These are phyloP conservation scores for Ceratobasidium sp. DNA, from an alignment of 1,284 basidiomycete genomes.

Conservation along the genomic window DNA sequence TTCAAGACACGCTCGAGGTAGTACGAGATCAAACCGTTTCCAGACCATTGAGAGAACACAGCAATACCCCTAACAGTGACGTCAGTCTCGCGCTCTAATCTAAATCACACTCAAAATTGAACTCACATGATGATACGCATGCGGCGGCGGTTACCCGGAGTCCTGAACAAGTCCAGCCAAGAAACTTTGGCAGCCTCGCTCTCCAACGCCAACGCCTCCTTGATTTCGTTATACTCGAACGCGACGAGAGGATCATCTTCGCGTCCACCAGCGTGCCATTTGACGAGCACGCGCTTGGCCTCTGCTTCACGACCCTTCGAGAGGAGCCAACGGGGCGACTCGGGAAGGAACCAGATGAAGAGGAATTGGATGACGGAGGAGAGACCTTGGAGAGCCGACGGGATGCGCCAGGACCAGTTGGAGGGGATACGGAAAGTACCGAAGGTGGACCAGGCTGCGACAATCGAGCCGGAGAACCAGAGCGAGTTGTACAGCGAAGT, in stretches of 20 bases:
- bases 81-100: neutral
- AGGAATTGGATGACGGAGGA: constrained; percentile 55
- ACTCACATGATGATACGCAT: constrained; percentile 53
- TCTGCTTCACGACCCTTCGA: constrained; percentile 50
- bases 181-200: constrained; percentile 50
- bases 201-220: constrained; percentile 57
- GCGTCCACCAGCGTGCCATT: constrained; percentile 49
- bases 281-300: constrained; percentile 48
- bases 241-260: constrained; percentile 57
- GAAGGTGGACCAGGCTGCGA: constrained; percentile 57
- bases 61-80: constrained; percentile 47
- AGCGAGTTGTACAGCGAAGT: constrained; percentile 57
- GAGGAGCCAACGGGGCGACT: constrained; percentile 57
- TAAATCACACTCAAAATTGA: constrained; percentile 39
- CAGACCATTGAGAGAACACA: constrained; percentile 54
- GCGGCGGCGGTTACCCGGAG: constrained; percentile 55
- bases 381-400: constrained; percentile 56
- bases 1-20: constrained; percentile 80
- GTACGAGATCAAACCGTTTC: constrained; percentile 58
- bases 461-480: constrained; percentile 56
- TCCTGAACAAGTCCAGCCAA: constrained; percentile 54
- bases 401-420: constrained; percentile 59
- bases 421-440: constrained; percentile 54
- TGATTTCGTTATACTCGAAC: constrained; percentile 60
- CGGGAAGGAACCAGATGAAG: constrained; percentile 56